phyloP scores from a whole-genome alignment of 1,139 yeast species.

The Lipomyces yarrowii region DNA sequence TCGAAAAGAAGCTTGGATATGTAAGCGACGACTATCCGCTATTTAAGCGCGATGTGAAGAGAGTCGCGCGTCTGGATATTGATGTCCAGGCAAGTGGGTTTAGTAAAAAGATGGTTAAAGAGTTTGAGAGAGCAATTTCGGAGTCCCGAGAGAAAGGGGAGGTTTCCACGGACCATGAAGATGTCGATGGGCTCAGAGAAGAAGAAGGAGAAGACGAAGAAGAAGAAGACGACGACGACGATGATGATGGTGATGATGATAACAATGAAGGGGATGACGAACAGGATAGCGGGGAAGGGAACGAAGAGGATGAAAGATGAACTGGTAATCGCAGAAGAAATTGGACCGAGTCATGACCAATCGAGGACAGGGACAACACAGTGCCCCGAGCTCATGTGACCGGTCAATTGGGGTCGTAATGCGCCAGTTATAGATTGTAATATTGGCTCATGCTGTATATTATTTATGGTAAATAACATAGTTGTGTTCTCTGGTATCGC shows the following conservation, averaged over 20 bases:
- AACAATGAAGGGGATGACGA: constrained; percentile 37
- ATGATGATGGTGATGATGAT: constrained; percentile 42
- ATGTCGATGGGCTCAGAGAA: neutral
- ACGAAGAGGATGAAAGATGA: neutral
- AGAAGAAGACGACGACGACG: constrained; percentile 45
- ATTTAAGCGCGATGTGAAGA: constrained; percentile 71
- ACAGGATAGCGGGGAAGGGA: neutral
- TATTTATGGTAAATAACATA: no score
- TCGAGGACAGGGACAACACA: no score
- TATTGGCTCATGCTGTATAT: no score
- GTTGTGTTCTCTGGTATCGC: no score
- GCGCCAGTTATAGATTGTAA: no score
- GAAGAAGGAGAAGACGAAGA: constrained; percentile 41
- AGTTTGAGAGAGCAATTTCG: constrained; percentile 72
- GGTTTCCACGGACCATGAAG: constrained; percentile 18
- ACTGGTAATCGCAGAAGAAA: neutral
- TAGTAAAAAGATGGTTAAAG: constrained; percentile 69
- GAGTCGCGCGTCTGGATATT: constrained; percentile 68
- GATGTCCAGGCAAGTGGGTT: constrained; percentile 92
- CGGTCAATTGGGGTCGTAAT: no score
- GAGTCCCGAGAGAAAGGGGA: constrained; percentile 55
- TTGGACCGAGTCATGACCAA: no score
- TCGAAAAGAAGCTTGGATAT: constrained; percentile 75
- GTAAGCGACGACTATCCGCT: constrained; percentile 80
- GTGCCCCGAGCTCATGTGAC: no score